Percentiles rank a stretch among this genome's conserved stretches.
phyloP scores from a whole-genome alignment of 2,329 filamentous ascomycete genomes.

The Diaporthe ampelina region DNA sequence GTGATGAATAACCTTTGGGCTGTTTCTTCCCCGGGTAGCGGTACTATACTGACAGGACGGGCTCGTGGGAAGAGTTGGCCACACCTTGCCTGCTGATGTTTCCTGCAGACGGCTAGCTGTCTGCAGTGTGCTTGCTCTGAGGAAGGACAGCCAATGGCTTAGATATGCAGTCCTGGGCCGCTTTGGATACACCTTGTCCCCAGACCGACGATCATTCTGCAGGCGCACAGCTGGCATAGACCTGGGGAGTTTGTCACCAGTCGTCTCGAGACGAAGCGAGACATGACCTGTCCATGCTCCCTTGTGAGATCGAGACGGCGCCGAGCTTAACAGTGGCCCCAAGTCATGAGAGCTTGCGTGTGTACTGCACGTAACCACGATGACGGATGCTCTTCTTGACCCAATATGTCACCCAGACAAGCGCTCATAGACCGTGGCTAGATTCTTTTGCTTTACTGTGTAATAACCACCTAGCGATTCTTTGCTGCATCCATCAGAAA shows the following conservation, averaged over 20 bases:
- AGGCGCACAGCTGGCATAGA: slow-evolving; percentile 8
- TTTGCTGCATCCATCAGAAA: neutral
- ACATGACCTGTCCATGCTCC: slow-evolving; percentile 27
- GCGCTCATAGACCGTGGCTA: neutral
- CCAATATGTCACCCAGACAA: neutral
- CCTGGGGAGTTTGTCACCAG: slow-evolving; percentile 12
- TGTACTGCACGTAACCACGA: neutral
- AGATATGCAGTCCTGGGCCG: neutral
- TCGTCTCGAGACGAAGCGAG: slow-evolving; percentile 35
- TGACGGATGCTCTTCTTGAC: slow-evolving; percentile 1
- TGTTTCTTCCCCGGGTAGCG: neutral
- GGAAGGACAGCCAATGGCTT: neutral
- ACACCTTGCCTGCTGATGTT: neutral
- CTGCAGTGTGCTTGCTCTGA: neutral
- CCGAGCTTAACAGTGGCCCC: neutral
- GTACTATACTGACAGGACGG: neutral
- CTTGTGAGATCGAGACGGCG: neutral
- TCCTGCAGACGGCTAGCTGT: slow-evolving; percentile 13
- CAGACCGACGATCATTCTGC: slow-evolving; percentile 8
- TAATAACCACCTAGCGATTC: neutral
- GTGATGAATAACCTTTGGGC: neutral
- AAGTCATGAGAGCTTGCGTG: slow-evolving; percentile 10
- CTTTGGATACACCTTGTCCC: slow-evolving; percentile 18
- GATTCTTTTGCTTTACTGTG: neutral
- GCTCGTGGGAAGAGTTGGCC: too few species aligned